These are phyloP conservation scores for Psilocybe mexicana DNA, from an alignment of 1,284 basidiomycete genomes.

Conservation along the genomic window DNA sequence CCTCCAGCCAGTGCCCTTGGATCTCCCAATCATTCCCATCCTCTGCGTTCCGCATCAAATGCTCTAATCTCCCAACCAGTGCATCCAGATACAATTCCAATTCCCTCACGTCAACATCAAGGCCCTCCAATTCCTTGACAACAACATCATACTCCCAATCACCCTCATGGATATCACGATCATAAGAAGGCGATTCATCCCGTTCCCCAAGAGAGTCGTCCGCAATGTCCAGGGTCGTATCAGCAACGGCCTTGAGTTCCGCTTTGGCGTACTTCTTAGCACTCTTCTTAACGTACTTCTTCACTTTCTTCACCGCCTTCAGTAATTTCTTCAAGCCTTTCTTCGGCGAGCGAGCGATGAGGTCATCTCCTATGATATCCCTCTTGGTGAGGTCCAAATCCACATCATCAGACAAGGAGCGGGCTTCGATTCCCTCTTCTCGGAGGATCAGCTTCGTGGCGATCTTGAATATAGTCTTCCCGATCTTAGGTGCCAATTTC, in stretches of 20 bases:
- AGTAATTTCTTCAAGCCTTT: background rate
- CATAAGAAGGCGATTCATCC: too few relatives aligned
- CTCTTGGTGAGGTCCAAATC: background rate
- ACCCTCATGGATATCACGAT: background rate
- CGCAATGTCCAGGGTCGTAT: background rate
- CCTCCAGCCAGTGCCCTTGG: too few relatives aligned
- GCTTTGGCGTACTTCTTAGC: background rate
- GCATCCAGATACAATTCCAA: background rate
- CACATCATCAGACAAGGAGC: background rate
- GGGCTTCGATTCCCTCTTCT: background rate
- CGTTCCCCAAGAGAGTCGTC: background rate
- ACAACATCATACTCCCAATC: background rate
- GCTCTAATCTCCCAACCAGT: background rate
- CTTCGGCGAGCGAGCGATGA: background rate
- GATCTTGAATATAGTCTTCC: background rate
- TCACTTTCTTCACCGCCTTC: background rate
- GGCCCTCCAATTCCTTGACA: background rate
- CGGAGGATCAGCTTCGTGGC: background rate
- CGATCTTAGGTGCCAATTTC: slow-evolving; percentile 8
- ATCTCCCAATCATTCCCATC: too few relatives aligned
- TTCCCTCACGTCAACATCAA: background rate
- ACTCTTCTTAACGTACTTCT: background rate
- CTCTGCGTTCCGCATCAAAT: too few relatives aligned
- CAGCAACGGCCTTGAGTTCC: background rate
- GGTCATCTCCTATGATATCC: background rate